Base-by-base conservation (phyloP, 139 green algal species). In the Bryopsis sp. region DNA sequence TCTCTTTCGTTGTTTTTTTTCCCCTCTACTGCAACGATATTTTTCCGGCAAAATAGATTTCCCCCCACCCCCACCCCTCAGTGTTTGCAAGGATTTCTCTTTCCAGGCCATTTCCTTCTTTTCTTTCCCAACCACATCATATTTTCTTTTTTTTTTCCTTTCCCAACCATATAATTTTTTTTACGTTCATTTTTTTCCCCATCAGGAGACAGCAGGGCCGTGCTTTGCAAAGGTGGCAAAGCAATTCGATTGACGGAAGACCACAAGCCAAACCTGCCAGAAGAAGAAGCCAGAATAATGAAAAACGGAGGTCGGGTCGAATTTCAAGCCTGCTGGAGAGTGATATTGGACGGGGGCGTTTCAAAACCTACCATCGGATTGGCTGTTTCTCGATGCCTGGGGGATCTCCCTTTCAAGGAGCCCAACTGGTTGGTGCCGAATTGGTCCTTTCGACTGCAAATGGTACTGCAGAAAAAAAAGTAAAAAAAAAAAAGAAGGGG, bases 351-450 rank as follows among this genome's bases (percentile, higher is more conserved):
- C 59, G 77, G 81, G 1, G 32, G 74, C 24, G 81, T 77, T 26
- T 81, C 76, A 2, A 54, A 81, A 32, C 80, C 82, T 2, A 79
- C 77, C 54, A 84, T 67, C 58, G 85, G 85, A 6, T 75, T 92
- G 33, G 85, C 85, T 2, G 85, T 92, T 7, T 84, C 75, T 26
- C 78, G 82, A 76, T 87, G 74, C 3, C 72, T 90, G 58, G 84
- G 84, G 6, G 84, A 90, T 60, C 73, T 88, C 0, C 81, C 87
- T 33, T 91, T 91, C 78, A 90, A 90, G 75, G 84, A 90, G 77
- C 85, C 85, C 0, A 36, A 36, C 2, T 58, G 73, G 34, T 86
- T 69, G 34, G 70, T 88, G 47, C n/a, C n/a, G n/a, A n/a, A n/a
- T n/a, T n/a, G n/a, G n/a, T n/a, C n/a, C n/a, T n/a, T n/a, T n/a